Percentiles rank a stretch among this genome's conserved stretches.
Conservation (phyloP, 768 basidiomycete genomes). For the Pluteus cervinus region DNA sequence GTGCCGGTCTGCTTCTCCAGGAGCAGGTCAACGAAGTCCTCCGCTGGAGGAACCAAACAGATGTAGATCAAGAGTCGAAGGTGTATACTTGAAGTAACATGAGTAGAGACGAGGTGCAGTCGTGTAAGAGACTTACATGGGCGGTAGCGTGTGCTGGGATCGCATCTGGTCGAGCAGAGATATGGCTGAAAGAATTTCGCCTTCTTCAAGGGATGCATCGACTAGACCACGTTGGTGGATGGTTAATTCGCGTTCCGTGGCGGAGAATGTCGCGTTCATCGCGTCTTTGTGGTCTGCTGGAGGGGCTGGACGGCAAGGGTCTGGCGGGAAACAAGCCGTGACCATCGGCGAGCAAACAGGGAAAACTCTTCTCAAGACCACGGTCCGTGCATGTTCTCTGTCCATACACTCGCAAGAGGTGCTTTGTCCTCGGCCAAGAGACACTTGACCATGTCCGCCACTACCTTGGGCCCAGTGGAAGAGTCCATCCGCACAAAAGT, state of each 20-base stretch:
- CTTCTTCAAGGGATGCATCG: constrained; percentile 72
- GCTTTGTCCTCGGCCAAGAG: too few relatives aligned
- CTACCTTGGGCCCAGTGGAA: constrained; percentile 45
- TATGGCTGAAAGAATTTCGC: constrained; percentile 68
- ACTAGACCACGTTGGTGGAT: too few relatives aligned
- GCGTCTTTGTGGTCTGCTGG: too few relatives aligned
- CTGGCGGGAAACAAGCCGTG: too few relatives aligned
- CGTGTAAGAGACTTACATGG: constrained; percentile 36
- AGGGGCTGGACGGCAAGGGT: too few relatives aligned
- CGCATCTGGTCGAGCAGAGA: constrained; percentile 56
- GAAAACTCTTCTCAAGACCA: too few relatives aligned
- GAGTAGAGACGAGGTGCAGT: constrained; percentile 5
- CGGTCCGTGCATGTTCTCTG: too few relatives aligned
- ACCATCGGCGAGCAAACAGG: too few relatives aligned
- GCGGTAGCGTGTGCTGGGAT: constrained; percentile 49
- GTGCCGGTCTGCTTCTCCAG: constrained; percentile 17
- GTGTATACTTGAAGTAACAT: constrained; percentile 40
- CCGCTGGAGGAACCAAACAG: constrained; percentile 47
- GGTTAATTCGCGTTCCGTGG: too few relatives aligned
- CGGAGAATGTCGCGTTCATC: too few relatives aligned
- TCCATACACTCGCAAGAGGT: too few relatives aligned
- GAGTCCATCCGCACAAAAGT: constrained; percentile 59
- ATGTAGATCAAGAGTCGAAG: constrained; percentile 67
- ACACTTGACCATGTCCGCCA: too few relatives aligned
- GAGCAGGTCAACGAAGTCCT: constrained; percentile 14